These are phyloP conservation scores for Rhododendron kiyosumense DNA, from an alignment of 148 eudicot genomes.

Conservation along the genomic window DNA sequence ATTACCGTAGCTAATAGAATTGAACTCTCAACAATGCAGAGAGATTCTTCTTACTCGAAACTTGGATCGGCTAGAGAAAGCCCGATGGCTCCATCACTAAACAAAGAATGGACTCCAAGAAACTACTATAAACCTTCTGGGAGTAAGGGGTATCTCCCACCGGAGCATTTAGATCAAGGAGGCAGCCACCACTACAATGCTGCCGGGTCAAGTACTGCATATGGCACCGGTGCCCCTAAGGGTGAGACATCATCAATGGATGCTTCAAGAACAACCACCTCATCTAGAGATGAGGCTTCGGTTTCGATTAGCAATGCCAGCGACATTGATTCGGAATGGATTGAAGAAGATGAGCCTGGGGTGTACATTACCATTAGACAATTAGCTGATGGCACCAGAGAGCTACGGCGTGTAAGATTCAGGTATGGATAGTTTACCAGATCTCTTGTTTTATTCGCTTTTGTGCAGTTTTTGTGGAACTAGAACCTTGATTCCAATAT, in stretches of 20 bases:
- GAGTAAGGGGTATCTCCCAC: slow-evolving; percentile 43
- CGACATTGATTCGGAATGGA: slow-evolving; percentile 87
- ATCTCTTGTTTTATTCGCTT: neutral
- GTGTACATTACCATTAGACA: slow-evolving; percentile 92
- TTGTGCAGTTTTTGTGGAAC: neutral
- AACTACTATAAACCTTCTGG: slow-evolving; percentile 60
- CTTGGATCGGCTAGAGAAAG: slow-evolving; percentile 79
- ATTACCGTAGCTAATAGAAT: neutral
- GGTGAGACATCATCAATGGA: slow-evolving; percentile 65
- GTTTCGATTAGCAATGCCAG: slow-evolving; percentile 96
- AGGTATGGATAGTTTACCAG: slow-evolving; percentile 40
- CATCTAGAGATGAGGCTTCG: slow-evolving; percentile 69
- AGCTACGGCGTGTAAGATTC: slow-evolving; percentile 94
- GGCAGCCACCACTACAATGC: slow-evolving; percentile 28
- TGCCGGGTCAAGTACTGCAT: slow-evolving; percentile 36
- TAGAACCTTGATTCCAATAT: neutral
- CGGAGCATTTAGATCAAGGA: slow-evolving; percentile 52
- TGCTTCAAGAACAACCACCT: slow-evolving; percentile 82
- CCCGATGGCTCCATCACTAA: slow-evolving; percentile 56
- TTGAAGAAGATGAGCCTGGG: slow-evolving; percentile 93
- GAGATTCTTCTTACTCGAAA: slow-evolving; percentile 81
- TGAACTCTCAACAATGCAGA: slow-evolving; percentile 32
- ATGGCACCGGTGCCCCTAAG: slow-evolving; percentile 35
- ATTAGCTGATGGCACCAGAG: slow-evolving; percentile 77
- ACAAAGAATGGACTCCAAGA: slow-evolving; percentile 86